Base-by-base conservation (phyloP, 768 basidiomycete species). In the Lentinula sp. region DNA sequence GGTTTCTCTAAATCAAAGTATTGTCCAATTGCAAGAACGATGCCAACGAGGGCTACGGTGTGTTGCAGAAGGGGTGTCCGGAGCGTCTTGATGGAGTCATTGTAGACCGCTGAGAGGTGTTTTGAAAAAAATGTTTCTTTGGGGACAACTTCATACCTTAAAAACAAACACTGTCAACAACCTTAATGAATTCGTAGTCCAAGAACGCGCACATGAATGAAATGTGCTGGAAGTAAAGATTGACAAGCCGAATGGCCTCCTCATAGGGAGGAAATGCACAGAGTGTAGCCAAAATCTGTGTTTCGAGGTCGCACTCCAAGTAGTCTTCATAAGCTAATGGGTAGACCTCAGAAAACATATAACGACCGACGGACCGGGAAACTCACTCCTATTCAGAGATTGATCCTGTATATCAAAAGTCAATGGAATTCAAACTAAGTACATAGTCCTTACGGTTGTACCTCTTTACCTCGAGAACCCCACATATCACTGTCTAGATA, bases 121-220 rank as follows among this genome's bases (percentile, higher is more conserved):
- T 53, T 61, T n/a, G 45, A 59, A 64, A 69, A 66, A 59, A 67
- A 69, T 4, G 61, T 63, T 7, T 62, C 46, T 58, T 61, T 46
- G 6, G 66, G 66, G n/a, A 69, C 61, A 5, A 69, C 48, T 42
- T 69, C 68, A 36, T 69, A 69, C 64, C 67, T 68, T 28, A 28
- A 28, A 28, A 28, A 28, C 28, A 28, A 28, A 28, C 0, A 28
- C 28, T 3, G 28, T 28, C 28, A 28, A 28, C 28, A 28, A 28
- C 28, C 28, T 28, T 28, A 28, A 28, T 28, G 28, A 28, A 28
- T 28, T 28, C 12, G 4, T 48, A 2, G 5, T 48, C 12, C 20
- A 46, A 35, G n/a, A 28, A 28, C 28, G 50, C 67, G 55, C 48
- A 59, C 68, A 69, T 66, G 56, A 64, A 69, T 35, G 68, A 42